These are phyloP conservation scores for Glaciozyma martinii DNA, from an alignment of 768 basidiomycete species.

Conservation along the genomic window DNA sequence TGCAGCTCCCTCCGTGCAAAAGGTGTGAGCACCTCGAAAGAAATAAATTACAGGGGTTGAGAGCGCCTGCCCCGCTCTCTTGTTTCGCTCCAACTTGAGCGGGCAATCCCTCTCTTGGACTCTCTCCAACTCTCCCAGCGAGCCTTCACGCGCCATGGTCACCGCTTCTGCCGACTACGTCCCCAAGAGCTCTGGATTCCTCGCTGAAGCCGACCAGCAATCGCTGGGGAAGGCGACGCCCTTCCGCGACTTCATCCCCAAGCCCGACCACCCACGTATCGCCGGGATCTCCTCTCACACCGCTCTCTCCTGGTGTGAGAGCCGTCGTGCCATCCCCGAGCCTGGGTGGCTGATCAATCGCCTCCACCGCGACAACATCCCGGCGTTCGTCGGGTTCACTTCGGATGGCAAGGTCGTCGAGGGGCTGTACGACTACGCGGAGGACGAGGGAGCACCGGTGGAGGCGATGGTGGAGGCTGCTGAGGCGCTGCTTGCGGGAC, in stretches of 20 bases:
- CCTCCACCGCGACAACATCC: slow-evolving; percentile 30
- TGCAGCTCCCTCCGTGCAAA: too few species aligned
- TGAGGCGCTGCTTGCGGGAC: slow-evolving; percentile 19
- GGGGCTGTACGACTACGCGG: slow-evolving; percentile 25
- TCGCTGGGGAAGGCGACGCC: neutral
- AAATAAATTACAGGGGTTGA: too few species aligned
- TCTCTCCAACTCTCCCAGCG: neutral
- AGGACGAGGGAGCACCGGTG: slow-evolving; percentile 35
- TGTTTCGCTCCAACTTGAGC: too few species aligned
- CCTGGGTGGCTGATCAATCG: slow-evolving; percentile 36
- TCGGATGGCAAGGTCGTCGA: slow-evolving; percentile 31
- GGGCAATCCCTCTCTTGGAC: too few species aligned
- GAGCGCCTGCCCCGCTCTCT: too few species aligned
- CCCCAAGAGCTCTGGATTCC: neutral
- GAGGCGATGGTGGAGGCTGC: slow-evolving; percentile 29
- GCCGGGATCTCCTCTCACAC: slow-evolving; percentile 32
- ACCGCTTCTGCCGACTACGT: neutral
- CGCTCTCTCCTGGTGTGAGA: slow-evolving; percentile 32
- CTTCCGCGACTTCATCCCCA: slow-evolving; percentile 7
- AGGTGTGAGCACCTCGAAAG: too few species aligned
- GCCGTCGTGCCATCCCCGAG: slow-evolving; percentile 27
- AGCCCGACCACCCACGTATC: slow-evolving; percentile 21
- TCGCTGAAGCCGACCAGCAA: neutral
- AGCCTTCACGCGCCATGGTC: neutral
- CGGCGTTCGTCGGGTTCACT: slow-evolving; percentile 33